Evolutionary conservation across 148 eudicot genomes (phyloP).

Genomic region (Pharnaceum exiguum): DNA sequence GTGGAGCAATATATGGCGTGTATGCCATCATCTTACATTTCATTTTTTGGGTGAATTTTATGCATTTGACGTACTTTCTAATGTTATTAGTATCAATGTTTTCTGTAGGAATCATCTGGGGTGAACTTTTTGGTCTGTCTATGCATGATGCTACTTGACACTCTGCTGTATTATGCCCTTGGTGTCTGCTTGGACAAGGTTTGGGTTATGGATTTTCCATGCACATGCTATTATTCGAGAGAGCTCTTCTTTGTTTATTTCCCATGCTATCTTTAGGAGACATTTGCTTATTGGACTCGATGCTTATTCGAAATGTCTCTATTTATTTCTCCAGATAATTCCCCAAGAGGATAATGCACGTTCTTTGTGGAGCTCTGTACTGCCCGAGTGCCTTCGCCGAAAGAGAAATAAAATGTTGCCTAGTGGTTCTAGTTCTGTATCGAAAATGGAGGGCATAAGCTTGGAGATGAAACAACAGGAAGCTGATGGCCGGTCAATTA

Average conservation of each 20-base stretch:
- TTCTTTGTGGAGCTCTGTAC: slow-evolving; percentile 44
- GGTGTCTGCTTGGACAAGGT: slow-evolving; percentile 95
- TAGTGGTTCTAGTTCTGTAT: slow-evolving; percentile 28
- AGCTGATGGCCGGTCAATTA: slow-evolving; percentile 68
- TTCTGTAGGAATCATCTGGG: slow-evolving; percentile 81
- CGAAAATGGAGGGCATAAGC: slow-evolving; percentile 65
- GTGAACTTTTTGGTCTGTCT: slow-evolving; percentile 80
- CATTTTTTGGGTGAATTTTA: neutral
- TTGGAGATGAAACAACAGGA: slow-evolving; percentile 99
- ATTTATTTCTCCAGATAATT: slow-evolving; percentile 53
- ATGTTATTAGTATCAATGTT: slow-evolving; percentile 7
- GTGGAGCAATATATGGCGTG: slow-evolving; percentile 99
- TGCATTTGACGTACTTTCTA: neutral
- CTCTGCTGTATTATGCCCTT: slow-evolving; percentile 62
- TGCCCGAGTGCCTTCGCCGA: slow-evolving; percentile 41
- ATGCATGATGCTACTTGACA: slow-evolving; percentile 86
- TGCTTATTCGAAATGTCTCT: slow-evolving; percentile 2
- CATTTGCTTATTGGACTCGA: no score
- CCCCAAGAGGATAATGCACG: slow-evolving; percentile 47
- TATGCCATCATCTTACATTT: slow-evolving; percentile 18
- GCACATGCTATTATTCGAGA: no score
- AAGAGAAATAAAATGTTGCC: slow-evolving; percentile 27
- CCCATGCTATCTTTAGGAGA: no score
- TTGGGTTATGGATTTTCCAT: no score
- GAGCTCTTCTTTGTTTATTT: neutral